phyloP scores from a whole-genome alignment of 129 eudicot genomes.

The carrot (Daucus carota) region DH1_v3.0 NC_030388.2:23203501-23204000 shows the following conservation, averaged over 20 bases:
- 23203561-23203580: neutral
- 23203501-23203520: neutral
- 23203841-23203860: constrained; percentile 1
- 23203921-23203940: too few species aligned
- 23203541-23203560: neutral
- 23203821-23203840: neutral
- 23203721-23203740: neutral
- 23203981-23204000: too few species aligned
- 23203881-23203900: neutral
- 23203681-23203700: neutral
- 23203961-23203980: too few species aligned
- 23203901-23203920: neutral
- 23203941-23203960: neutral
- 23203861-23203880: neutral
- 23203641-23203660: neutral
- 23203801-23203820: neutral
- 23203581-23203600: neutral
- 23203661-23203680: neutral
- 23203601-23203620: neutral
- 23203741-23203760: too few species aligned
- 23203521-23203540: neutral
- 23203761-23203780: neutral
- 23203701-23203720: neutral
- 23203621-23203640: neutral
- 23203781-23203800: constrained; percentile 9